These are phyloP conservation scores for Phytopythium montanum DNA, from an alignment of 352 stramenopile species.

Conservation along the genomic window DNA sequence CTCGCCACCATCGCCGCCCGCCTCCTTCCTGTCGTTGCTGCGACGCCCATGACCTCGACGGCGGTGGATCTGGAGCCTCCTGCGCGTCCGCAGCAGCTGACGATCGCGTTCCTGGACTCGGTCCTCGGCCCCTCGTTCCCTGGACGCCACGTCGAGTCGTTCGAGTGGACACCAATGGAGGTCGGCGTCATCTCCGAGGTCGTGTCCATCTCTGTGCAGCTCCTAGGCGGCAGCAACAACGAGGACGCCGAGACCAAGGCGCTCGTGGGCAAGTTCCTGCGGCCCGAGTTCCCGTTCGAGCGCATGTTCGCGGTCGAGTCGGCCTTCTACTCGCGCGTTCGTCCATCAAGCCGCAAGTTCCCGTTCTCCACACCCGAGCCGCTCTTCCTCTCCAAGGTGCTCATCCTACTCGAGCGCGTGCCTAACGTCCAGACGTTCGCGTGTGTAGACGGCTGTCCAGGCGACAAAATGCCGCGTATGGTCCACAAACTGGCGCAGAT, in stretches of 20 bases:
- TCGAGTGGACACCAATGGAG: conserved; percentile 66
- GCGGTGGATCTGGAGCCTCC: conserved; percentile 7
- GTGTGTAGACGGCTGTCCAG: conserved; percentile 65
- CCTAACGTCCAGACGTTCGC: conserved; percentile 40
- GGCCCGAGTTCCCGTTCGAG: conserved; percentile 75
- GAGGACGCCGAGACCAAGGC: conserved; percentile 15
- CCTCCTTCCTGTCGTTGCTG: neutral
- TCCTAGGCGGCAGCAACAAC: conserved; percentile 12
- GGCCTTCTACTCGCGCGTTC: conserved; percentile 63
- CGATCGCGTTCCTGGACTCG: conserved; percentile 45
- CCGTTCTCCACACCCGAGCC: conserved; percentile 55
- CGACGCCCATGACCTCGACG: neutral
- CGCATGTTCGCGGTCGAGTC: conserved; percentile 80
- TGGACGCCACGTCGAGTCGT: conserved; percentile 27
- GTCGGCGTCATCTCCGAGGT: conserved; percentile 79
- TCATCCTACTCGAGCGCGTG: conserved; percentile 73
- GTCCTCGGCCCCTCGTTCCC: conserved; percentile 21
- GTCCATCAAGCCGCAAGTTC: conserved; percentile 25
- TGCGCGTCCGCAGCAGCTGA: conserved; percentile 36
- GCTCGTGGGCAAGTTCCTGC: conserved; percentile 75
- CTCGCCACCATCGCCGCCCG: too few species aligned
- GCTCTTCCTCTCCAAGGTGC: conserved; percentile 59
- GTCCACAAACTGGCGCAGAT: conserved; percentile 59
- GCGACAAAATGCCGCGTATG: conserved; percentile 32
- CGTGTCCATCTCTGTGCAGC: conserved; percentile 35